Evolutionary conservation across 2,329 filamentous ascomycete genomes (phyloP).

Genomic region (Hortaea werneckii): DNA sequence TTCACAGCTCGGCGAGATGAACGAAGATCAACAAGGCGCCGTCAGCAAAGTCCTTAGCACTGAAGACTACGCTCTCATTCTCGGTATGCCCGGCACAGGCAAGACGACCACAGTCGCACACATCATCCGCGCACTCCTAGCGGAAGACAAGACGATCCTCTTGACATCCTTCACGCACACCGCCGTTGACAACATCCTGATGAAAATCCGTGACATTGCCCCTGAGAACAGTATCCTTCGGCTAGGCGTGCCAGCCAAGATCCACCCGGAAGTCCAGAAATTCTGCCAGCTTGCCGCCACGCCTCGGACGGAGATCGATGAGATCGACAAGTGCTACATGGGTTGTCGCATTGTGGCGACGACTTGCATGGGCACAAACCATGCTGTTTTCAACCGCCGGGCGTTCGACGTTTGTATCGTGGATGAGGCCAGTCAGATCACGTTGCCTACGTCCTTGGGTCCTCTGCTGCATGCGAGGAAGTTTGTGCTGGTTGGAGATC

Average conservation of each 20-base stretch:
- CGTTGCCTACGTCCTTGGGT: constrained; percentile 83
- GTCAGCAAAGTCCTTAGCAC: constrained; percentile 95
- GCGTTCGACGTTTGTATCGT: constrained; percentile 98
- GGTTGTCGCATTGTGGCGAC: constrained; percentile 84
- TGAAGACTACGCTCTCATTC: constrained; percentile 87
- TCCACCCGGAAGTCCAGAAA: constrained; percentile 76
- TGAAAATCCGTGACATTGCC: constrained; percentile 63
- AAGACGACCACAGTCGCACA: constrained; percentile 98
- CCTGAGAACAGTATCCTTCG: constrained; percentile 60
- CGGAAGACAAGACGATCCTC: constrained; percentile 83
- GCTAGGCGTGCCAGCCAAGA: constrained; percentile 74
- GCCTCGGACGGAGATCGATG: constrained; percentile 66
- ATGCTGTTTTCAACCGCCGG: constrained; percentile 76
- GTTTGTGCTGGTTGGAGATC: constrained; percentile 92
- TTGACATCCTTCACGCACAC: constrained; percentile 95
- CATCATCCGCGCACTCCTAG: constrained; percentile 82
- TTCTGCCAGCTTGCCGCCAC: constrained; percentile 72
- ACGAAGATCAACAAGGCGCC: constrained; percentile 75
- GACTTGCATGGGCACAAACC: constrained; percentile 85
- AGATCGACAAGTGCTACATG: constrained; percentile 75
- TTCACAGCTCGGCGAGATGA: constrained; percentile 45
- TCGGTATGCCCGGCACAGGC: constrained; percentile 96
- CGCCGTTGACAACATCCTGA: constrained; percentile 91
- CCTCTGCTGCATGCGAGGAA: constrained; percentile 86
- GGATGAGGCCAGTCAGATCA: constrained; percentile 96